These are phyloP conservation scores for Leccinum pellstonianum DNA, from an alignment of 768 basidiomycete species.

Conservation along the genomic window DNA sequence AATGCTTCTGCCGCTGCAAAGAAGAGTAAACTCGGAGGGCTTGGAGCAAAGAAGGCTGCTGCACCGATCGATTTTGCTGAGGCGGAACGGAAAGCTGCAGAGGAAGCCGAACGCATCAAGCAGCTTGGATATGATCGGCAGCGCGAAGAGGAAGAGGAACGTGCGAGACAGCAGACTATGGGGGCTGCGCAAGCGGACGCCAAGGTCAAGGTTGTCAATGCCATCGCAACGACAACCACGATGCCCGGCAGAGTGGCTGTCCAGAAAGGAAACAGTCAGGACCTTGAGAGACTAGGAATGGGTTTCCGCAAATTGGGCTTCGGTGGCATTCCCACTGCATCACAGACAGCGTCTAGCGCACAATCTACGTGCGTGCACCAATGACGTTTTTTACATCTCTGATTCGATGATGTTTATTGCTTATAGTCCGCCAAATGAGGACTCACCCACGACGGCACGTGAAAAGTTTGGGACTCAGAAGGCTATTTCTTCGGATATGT, in stretches of 20 bases:
- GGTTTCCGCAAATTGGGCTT: constrained; percentile 82
- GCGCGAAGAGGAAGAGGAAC: constrained; percentile 81
- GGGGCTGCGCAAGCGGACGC: constrained; percentile 33
- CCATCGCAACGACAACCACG: constrained; percentile 23
- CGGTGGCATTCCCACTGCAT: constrained; percentile 70
- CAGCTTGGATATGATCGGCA: constrained; percentile 89
- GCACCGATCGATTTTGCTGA: constrained; percentile 89
- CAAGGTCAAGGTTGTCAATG: constrained; percentile 31
- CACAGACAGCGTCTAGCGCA: constrained; percentile 51
- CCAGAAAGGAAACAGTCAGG: constrained; percentile 44
- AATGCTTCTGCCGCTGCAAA: constrained; percentile 41
- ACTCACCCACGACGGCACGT: constrained; percentile 76
- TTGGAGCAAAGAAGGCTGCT: constrained; percentile 87
- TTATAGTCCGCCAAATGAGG: constrained; percentile 40
- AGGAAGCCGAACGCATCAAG: constrained; percentile 91
- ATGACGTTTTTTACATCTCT: not conserved
- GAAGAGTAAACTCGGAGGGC: constrained; percentile 69
- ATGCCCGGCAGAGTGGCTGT: constrained; percentile 31
- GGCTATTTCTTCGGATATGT: constrained; percentile 97
- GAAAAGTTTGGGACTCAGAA: constrained; percentile 93
- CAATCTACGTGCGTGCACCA: constrained; percentile 35
- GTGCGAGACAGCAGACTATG: constrained; percentile 61
- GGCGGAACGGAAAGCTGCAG: constrained; percentile 84
- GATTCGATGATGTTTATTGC: not conserved
- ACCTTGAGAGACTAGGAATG: constrained; percentile 59